Conservation (phyloP, 257 asterid genomes). For the Mentha longifolia region DNA sequence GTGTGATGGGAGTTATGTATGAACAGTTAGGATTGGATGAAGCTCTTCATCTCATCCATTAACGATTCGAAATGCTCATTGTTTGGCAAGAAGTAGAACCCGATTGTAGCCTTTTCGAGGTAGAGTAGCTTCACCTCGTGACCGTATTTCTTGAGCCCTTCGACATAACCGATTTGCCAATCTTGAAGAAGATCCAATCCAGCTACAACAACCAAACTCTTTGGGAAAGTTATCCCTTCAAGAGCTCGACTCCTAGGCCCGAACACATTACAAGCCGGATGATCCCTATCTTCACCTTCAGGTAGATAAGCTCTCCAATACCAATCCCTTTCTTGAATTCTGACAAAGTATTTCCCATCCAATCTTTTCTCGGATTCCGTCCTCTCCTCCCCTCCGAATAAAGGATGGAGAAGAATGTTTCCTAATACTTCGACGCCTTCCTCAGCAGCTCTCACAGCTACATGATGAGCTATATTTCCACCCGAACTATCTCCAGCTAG, state of each 20-base stretch:
- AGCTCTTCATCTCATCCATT: constrained; percentile 54
- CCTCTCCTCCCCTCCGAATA: constrained; percentile 59
- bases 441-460: constrained; percentile 46
- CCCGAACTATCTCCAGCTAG: constrained; percentile 62
- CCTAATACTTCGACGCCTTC: constrained; percentile 51
- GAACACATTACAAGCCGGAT: constrained; percentile 56
- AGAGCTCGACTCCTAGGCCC: constrained; percentile 43
- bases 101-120: constrained; percentile 56
- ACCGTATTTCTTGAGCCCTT: constrained; percentile 50
- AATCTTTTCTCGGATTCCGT: constrained; percentile 49
- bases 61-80: constrained; percentile 52
- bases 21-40: constrained; percentile 42
- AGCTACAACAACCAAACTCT: constrained; percentile 56
- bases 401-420: constrained; percentile 53
- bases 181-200: constrained; percentile 60
- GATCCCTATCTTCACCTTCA: constrained; percentile 57
- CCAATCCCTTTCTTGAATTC: constrained; percentile 60
- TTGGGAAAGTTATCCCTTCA: constrained; percentile 44
- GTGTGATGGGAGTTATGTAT: constrained; percentile 35
- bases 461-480: constrained; percentile 59
- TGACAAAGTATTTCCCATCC: constrained; percentile 58
- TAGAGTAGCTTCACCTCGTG: constrained; percentile 53
- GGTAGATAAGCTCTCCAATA: constrained; percentile 64
- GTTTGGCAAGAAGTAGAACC: constrained; percentile 62
- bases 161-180: constrained; percentile 56